Evolutionary conservation across 495 filamentous ascomycete species (phyloP).

Genomic region (Beverwykella pulmonaria): DNA sequence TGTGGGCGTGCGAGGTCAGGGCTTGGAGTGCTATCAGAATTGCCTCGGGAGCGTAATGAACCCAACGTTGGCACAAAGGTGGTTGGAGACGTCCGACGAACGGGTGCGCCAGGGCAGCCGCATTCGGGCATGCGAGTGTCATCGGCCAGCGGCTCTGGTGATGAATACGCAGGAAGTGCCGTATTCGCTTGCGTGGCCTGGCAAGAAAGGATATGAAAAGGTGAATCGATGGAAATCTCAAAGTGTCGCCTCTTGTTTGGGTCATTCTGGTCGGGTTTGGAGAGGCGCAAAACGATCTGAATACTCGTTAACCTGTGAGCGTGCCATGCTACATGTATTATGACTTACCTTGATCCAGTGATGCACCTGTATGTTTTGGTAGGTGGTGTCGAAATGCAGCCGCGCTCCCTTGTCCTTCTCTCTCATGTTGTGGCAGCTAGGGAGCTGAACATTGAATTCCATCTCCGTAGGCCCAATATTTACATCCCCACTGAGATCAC

Average conservation of each 20-base stretch:
- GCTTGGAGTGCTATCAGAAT: constrained; percentile 42
- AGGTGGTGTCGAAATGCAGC: constrained; percentile 92
- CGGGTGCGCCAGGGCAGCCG: constrained; percentile 72
- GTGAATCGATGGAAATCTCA: constrained; percentile 98
- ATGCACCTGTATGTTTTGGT: constrained; percentile 92
- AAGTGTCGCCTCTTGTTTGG: constrained; percentile 87
- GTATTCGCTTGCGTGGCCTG: constrained; percentile 91
- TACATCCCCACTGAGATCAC: constrained; percentile 69
- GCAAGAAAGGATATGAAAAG: constrained; percentile 94
- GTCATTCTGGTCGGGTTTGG: constrained; percentile 79
- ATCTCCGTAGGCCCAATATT: constrained; percentile 89
- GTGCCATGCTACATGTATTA: not conserved
- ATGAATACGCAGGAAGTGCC: constrained; percentile 80
- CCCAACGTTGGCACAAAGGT: constrained; percentile 50
- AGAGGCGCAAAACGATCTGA: constrained; percentile 95
- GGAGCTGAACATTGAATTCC: constrained; percentile 94
- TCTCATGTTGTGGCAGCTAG: constrained; percentile 84
- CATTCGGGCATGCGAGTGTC: constrained; percentile 61
- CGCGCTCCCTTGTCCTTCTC: constrained; percentile 72
- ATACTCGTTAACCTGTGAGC: constrained; percentile 38
- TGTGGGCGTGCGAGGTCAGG: constrained; percentile 44
- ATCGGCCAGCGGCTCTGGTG: constrained; percentile 57
- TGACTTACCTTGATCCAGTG: constrained; percentile 95
- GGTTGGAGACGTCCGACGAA: constrained; percentile 49
- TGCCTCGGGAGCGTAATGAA: constrained; percentile 38